Conservation (phyloP, 148 eudicot species). For the Persicaria maculosa region DNA sequence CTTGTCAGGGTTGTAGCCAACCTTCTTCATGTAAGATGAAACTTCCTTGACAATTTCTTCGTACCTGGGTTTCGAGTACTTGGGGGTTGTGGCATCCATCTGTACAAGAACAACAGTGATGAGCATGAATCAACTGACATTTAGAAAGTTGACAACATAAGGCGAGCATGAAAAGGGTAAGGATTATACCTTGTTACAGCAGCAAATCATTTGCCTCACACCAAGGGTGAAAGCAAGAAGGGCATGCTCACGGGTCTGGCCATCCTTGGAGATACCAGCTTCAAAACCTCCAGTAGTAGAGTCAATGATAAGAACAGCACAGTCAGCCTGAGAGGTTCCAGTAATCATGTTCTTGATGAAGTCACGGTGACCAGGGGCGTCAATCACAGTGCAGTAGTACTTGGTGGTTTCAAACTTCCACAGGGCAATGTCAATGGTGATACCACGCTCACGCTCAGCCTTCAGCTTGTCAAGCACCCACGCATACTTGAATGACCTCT, state of each 20-base stretch:
- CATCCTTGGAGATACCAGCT: slow-evolving; percentile 46
- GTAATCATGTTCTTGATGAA: slow-evolving; percentile 48
- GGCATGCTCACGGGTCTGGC: slow-evolving; percentile 47
- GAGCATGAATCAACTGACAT: too few species aligned
- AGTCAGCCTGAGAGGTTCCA: slow-evolving; percentile 43
- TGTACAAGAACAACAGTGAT: neutral
- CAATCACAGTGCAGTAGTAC: slow-evolving; percentile 44
- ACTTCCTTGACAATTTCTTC: slow-evolving; percentile 39
- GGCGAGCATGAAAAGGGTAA: too few species aligned
- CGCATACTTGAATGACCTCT: slow-evolving; percentile 42
- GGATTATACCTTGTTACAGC: neutral
- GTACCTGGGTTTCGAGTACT: slow-evolving; percentile 32
- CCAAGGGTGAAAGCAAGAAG: slow-evolving; percentile 11
- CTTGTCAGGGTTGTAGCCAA: slow-evolving; percentile 25
- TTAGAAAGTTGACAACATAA: too few species aligned
- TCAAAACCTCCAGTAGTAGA: slow-evolving; percentile 48
- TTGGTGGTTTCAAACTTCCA: slow-evolving; percentile 45
- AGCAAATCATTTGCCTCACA: neutral
- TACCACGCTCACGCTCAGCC: slow-evolving; percentile 47
- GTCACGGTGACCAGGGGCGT: slow-evolving; percentile 44
- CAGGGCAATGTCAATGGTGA: slow-evolving; percentile 38
- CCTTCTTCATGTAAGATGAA: slow-evolving; percentile 29
- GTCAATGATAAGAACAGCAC: slow-evolving; percentile 41
- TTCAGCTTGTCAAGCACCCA: slow-evolving; percentile 47
- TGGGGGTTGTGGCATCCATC: slow-evolving; percentile 43